phyloP scores from a whole-genome alignment of 2,329 filamentous ascomycete species.

The Trichoderma asperellum region DNA sequence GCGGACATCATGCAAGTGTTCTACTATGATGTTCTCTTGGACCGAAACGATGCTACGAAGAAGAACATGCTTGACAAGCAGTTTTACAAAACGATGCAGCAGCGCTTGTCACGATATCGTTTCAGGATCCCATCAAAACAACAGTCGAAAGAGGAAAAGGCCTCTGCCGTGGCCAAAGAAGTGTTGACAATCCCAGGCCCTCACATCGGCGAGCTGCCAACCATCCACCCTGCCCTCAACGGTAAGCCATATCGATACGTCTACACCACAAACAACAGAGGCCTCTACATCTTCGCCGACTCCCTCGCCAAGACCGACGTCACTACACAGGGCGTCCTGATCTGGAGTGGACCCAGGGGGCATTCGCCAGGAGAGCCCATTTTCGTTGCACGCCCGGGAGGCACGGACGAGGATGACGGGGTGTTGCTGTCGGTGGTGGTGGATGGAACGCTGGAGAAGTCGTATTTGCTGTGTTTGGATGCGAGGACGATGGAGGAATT shows the following conservation, averaged over 20 bases:
- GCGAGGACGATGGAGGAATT: constrained; percentile 65
- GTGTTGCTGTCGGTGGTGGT: constrained; percentile 66
- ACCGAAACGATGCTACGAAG: constrained; percentile 51
- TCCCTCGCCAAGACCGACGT: constrained; percentile 68
- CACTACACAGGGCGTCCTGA: constrained; percentile 51
- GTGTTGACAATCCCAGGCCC: constrained; percentile 55
- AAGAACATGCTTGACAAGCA: constrained; percentile 50
- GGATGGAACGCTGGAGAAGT: constrained; percentile 60
- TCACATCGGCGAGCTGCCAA: constrained; percentile 65
- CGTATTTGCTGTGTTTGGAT: constrained; percentile 69
- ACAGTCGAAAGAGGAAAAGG: constrained; percentile 28
- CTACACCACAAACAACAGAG: constrained; percentile 61
- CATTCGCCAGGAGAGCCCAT: constrained; percentile 73
- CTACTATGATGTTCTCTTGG: constrained; percentile 70
- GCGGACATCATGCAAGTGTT: constrained; percentile 67
- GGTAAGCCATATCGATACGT: constrained; percentile 62
- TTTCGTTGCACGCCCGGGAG: constrained; percentile 57
- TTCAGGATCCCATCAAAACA: constrained; percentile 43
- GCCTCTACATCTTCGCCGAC: constrained; percentile 64
- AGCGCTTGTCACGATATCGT: constrained; percentile 50
- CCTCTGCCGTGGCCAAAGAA: constrained; percentile 38
- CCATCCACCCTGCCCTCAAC: constrained; percentile 62
- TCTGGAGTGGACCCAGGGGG: constrained; percentile 61
- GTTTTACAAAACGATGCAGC: constrained; percentile 43
- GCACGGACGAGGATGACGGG: constrained; percentile 63